Evolutionary conservation across 2,329 filamentous ascomycete genomes (phyloP).

Genomic region (Exophiala dermatitidis): DNA sequence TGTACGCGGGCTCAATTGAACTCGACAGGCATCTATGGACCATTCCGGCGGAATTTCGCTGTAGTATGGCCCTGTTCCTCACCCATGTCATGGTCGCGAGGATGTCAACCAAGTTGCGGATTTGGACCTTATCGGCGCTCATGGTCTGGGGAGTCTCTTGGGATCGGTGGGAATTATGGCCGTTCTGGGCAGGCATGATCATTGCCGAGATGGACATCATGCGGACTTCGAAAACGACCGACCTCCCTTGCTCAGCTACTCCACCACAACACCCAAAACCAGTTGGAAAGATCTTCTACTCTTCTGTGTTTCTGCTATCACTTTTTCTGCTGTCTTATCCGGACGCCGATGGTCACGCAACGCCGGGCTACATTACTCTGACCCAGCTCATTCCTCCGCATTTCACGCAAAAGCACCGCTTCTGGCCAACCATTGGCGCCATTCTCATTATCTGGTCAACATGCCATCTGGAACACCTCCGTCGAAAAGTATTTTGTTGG

Average conservation of each 20-base stretch:
- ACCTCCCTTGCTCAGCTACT: slow-evolving; percentile 23
- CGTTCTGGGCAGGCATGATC: slow-evolving; percentile 25
- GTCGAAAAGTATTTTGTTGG: slow-evolving; percentile 37
- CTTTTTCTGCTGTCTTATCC: slow-evolving; percentile 40
- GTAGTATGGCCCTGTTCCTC: slow-evolving; percentile 31
- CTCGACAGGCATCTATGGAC: slow-evolving; percentile 41
- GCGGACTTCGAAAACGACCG: slow-evolving; percentile 22
- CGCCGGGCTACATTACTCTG: slow-evolving; percentile 39
- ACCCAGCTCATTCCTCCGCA: slow-evolving; percentile 35
- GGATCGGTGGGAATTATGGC: slow-evolving; percentile 39
- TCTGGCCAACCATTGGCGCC: slow-evolving; percentile 39
- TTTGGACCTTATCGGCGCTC: slow-evolving; percentile 8
- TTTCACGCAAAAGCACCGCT: slow-evolving; percentile 40
- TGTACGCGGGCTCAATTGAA: slow-evolving; percentile 23
- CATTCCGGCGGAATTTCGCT: slow-evolving; percentile 41
- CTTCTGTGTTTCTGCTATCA: slow-evolving; percentile 34
- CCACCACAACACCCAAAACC: background rate
- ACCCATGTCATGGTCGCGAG: slow-evolving; percentile 15
- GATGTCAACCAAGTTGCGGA: slow-evolving; percentile 11
- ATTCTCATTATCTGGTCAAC: slow-evolving; percentile 39
- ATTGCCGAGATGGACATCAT: slow-evolving; percentile 22
- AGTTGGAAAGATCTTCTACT: slow-evolving; percentile 29
- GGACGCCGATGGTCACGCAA: slow-evolving; percentile 33
- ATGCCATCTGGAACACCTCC: slow-evolving; percentile 35
- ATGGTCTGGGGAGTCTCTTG: slow-evolving; percentile 27